phyloP scores from a whole-genome alignment of 148 eudicot genomes.

The Persicaria maculosa region DNA sequence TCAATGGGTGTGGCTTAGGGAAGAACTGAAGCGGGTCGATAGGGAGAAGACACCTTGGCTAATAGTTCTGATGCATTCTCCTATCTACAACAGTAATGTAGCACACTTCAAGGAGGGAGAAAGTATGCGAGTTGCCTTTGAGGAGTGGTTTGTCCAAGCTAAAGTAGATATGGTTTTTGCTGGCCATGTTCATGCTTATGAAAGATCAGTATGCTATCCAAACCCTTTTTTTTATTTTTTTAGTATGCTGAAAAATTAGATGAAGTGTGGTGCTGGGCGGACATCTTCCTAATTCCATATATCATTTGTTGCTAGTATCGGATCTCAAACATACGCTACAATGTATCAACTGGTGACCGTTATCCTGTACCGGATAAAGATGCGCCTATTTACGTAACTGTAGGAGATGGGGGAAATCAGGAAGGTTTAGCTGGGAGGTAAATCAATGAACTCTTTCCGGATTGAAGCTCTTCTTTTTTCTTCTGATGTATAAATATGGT shows the following conservation, averaged over 20 bases:
- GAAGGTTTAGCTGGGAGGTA: conserved; percentile 91
- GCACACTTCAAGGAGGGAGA: conserved; percentile 95
- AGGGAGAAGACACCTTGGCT: conserved; percentile 96
- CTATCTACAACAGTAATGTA: conserved; percentile 75
- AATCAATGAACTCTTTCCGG: conserved; percentile 9
- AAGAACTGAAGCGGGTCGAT: conserved; percentile 60
- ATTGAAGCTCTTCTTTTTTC: neutral
- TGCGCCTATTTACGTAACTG: conserved; percentile 86
- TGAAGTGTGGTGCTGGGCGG: neutral
- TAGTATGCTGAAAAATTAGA: neutral
- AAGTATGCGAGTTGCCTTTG: conserved; percentile 73
- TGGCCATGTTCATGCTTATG: conserved; percentile 96
- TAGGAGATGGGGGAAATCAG: conserved; percentile 98
- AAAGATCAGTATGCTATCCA: conserved; percentile 64
- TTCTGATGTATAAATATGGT: neutral
- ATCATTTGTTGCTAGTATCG: conserved; percentile 46
- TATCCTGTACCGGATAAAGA: conserved; percentile 60
- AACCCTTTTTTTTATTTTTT: conserved; percentile 4
- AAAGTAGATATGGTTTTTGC: conserved; percentile 82
- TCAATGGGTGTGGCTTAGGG: conserved; percentile 65
- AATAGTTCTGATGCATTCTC: conserved; percentile 85
- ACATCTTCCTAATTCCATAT: neutral
- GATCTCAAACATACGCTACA: conserved; percentile 62
- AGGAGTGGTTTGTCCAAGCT: conserved; percentile 69
- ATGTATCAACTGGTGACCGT: conserved; percentile 39